Conservation (phyloP, 139 green algal genomes). For the Marvania coccoides region DNA sequence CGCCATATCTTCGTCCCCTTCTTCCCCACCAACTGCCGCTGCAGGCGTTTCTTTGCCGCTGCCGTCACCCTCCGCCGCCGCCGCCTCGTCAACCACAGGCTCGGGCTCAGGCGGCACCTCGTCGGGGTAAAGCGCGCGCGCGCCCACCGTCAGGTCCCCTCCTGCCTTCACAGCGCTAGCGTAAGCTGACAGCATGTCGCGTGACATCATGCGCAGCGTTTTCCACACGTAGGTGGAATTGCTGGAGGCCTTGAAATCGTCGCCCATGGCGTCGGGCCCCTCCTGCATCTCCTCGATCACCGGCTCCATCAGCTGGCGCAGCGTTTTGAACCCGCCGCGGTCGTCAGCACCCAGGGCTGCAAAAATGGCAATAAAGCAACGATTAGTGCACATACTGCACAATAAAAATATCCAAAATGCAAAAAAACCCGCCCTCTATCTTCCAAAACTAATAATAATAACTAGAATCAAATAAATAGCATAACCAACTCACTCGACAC, state of each 20-base stretch:
- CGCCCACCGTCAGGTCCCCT: conserved; percentile 29
- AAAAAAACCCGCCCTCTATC: background rate
- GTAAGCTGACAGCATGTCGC: conserved; percentile 18
- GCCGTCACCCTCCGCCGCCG: background rate
- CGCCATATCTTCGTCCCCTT: background rate
- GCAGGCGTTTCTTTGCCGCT: too few species aligned
- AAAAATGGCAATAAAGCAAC: background rate
- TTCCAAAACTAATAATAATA: too few species aligned
- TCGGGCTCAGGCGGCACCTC: conserved; percentile 5
- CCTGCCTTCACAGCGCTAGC: conserved; percentile 6
- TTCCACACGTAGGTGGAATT: conserved; percentile 6
- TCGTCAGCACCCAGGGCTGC: conserved; percentile 23
- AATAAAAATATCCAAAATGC: background rate
- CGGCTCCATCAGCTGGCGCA: conserved; percentile 34
- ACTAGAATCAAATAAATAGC: too few species aligned
- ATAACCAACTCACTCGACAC: conserved; percentile 17
- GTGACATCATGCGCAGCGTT: conserved; percentile 31
- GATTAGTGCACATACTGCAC: background rate
- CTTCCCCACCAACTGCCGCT: background rate
- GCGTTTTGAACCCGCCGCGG: conserved; percentile 26
- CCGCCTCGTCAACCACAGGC: background rate
- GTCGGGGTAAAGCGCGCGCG: conserved; percentile 22
- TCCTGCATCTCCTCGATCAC: conserved; percentile 41
- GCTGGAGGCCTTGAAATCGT: conserved; percentile 17
- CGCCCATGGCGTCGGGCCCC: conserved; percentile 1